A percentile compares a stretch with the other conserved stretches of the same genome.
These are phyloP conservation scores for Lasiosphaeria ovina DNA, from an alignment of 495 filamentous ascomycete genomes.

Conservation along the genomic window DNA sequence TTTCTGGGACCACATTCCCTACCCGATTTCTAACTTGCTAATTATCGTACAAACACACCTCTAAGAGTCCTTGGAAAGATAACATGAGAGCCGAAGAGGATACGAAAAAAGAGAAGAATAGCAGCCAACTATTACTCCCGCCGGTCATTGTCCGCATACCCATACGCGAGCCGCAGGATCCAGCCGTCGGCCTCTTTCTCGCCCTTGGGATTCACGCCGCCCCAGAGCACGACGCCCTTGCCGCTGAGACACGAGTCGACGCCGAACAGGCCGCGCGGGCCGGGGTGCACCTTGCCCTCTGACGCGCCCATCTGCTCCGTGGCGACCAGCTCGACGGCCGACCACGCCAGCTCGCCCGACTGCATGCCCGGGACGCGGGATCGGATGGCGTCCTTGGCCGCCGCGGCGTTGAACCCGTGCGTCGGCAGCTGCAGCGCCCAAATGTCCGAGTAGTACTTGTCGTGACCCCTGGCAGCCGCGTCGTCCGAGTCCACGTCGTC, in stretches of 20 bases:
- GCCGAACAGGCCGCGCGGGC: conserved; percentile 48
- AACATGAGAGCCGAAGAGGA: no score
- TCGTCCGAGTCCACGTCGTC: conserved; percentile 3
- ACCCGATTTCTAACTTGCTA: no score
- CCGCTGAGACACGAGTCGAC: conserved; percentile 42
- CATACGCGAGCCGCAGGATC: conserved; percentile 38
- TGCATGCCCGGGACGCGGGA: conserved; percentile 34
- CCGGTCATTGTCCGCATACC: conserved; percentile 28
- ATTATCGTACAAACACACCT: no score
- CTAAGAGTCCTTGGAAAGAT: no score
- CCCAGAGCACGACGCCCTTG: conserved; percentile 50
- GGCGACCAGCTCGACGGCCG: conserved; percentile 45
- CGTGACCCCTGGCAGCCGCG: conserved; percentile 1
- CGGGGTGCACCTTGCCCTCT: conserved; percentile 52
- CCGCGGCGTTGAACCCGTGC: conserved; percentile 41
- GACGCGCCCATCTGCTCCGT: conserved; percentile 35
- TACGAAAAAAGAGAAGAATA: no score
- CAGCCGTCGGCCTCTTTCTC: conserved; percentile 53
- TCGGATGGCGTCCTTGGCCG: conserved; percentile 51
- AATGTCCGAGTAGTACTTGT: conserved; percentile 40
- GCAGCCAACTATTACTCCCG: conserved; percentile 14
- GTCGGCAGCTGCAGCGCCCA: conserved; percentile 54
- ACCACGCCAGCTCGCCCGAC: conserved; percentile 45
- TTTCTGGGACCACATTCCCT: no score
- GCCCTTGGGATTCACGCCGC: conserved; percentile 48